Evolutionary conservation across 2,329 filamentous ascomycete genomes (phyloP), one percentile per base, ranked within the genome.

Genomic region (Fusarium sp.): DNA sequence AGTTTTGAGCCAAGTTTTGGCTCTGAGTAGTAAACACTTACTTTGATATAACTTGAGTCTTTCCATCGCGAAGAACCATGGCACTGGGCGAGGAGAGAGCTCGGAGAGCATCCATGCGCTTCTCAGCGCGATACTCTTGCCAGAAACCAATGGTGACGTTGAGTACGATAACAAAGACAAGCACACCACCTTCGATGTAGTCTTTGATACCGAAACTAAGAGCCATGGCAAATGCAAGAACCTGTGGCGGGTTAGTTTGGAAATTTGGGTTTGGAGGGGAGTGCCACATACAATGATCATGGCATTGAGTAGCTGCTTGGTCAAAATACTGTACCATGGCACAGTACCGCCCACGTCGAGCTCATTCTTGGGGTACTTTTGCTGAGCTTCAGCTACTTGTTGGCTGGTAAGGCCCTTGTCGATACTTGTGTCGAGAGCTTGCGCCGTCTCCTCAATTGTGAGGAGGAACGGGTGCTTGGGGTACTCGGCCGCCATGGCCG

Each of bases 201-300:
- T 92, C 91, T 50, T 86, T 82, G 70, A 93, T 91, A 70, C 87
- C 90, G 80, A 92, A 93, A 69, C 89, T 90, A 45, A 91, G 86
- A 51, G 89, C 91, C 91, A 95, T 94, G 77, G 93, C 93, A 77
- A 95, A 92, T 61, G 93, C 86, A 58, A 96, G 88, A 55, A 94
- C 91, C 92, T 93, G 38, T n/a, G n/a, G 30, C 36, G 48, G 42
- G 38, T 68, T 62, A 61, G 59, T 41, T 58, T 59, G 34, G 12
- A 8, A 18, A 30, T 24, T 52, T 56, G 48, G 15, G 41, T 36
- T 34, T 20, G n/a, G 12, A 22, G 17, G 22, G 30, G 26, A 15
- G n/a, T 41, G 9, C 32, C 13, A 84, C 88, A 74, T 82, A 90
- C 89, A 77, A 94, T 82, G 64, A 93, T 92, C 93, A 94, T 94